Conservation (phyloP, 2,329 filamentous ascomycete species). For the Ophiostoma sp. region DNA sequence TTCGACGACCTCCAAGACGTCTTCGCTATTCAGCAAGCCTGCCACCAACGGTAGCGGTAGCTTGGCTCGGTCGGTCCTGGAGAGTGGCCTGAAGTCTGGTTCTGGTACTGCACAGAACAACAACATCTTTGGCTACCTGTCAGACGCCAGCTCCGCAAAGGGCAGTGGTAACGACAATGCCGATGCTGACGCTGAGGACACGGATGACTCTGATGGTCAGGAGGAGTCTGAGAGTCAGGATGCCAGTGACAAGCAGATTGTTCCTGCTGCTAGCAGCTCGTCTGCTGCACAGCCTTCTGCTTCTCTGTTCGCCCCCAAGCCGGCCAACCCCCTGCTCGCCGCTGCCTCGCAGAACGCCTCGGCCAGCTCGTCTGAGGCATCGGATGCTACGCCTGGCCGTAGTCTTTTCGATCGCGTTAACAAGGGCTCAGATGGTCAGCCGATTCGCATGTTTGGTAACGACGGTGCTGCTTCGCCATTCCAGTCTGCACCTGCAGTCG, state of each 20-base stretch:
- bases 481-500: not conserved
- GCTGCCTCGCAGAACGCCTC: conserved; percentile 32
- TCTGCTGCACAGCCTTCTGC: conserved; percentile 44
- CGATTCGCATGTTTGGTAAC: conserved; percentile 44
- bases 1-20: conserved; percentile 27
- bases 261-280: conserved; percentile 44
- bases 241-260: conserved; percentile 45
- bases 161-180: conserved; percentile 52
- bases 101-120: conserved; percentile 39
- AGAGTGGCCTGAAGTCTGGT: conserved; percentile 32
- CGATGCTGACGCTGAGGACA: conserved; percentile 40
- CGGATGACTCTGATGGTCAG: conserved; percentile 48
- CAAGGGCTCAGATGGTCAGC: conserved; percentile 52
- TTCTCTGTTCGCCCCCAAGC: conserved; percentile 37
- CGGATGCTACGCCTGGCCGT: conserved; percentile 48
- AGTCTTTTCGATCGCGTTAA: conserved; percentile 59
- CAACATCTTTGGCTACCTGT: conserved; percentile 63
- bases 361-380: conserved; percentile 44
- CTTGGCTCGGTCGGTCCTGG: conserved; percentile 47
- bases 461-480: conserved; percentile 29
- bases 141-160: conserved; percentile 56
- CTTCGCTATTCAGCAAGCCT: conserved; percentile 38
- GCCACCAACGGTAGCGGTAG: conserved; percentile 40
- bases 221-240: conserved; percentile 47
- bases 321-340: conserved; percentile 30